A percentile compares a stretch with the other conserved stretches of the same genome.
Conservation (phyloP, 2,329 filamentous ascomycete species). For the Colletotrichum lindemuthianum region DNA sequence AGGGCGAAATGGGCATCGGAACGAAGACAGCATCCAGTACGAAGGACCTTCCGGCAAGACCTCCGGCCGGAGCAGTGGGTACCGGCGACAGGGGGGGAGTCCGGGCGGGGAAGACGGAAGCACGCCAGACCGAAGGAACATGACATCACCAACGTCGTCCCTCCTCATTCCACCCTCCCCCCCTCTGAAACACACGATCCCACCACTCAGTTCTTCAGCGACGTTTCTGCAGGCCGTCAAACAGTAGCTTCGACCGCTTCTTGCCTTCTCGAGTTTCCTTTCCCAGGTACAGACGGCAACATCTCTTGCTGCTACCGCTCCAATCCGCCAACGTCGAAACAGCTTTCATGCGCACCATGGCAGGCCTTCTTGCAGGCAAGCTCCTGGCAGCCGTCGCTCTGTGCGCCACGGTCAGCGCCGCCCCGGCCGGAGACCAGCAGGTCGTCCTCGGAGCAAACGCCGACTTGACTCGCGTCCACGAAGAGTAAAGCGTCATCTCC, state of each 20-base stretch:
- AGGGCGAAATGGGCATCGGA: too few relatives aligned
- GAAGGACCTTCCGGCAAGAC: not conserved
- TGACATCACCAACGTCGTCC: slow-evolving; percentile 27
- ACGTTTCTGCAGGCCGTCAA: not conserved
- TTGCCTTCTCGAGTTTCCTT: not conserved
- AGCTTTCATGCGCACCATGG: not conserved
- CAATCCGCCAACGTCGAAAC: slow-evolving; percentile 1
- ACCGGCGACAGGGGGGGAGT: slow-evolving; percentile 13
- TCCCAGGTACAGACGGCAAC: not conserved
- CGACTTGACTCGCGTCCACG: slow-evolving; percentile 35
- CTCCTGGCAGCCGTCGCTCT: slow-evolving; percentile 26
- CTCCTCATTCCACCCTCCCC: not conserved
- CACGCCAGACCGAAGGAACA: slow-evolving; percentile 31
- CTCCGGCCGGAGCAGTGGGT: slow-evolving; percentile 5
- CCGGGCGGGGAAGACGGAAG: slow-evolving; percentile 17
- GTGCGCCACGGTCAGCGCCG: slow-evolving; percentile 14
- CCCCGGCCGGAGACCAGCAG: slow-evolving; percentile 16
- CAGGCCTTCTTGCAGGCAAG: slow-evolving; percentile 24
- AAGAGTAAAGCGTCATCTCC: slow-evolving; percentile 22
- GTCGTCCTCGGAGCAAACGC: slow-evolving; percentile 22
- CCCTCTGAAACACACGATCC: slow-evolving; percentile 6
- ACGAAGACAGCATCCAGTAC: not conserved
- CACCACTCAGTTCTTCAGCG: not conserved
- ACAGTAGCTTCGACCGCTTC: not conserved
- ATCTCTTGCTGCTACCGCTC: not conserved